Evolutionary conservation across 768 basidiomycete species (phyloP), one percentile per base, ranked within the genome.

Genomic region (Mycena indigotica): DNA sequence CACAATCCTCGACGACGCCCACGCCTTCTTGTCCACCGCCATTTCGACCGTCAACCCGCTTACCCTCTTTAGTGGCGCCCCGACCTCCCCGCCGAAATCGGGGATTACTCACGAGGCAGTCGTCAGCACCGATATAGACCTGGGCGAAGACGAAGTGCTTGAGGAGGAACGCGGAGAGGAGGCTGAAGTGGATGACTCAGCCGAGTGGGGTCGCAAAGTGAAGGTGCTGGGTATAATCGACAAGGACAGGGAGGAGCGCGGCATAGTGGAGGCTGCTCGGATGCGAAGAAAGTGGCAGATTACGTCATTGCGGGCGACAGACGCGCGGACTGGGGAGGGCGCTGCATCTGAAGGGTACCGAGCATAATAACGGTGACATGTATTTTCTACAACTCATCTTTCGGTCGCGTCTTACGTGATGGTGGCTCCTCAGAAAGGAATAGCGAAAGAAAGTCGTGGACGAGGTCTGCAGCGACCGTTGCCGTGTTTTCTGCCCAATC

Each of bases 101-200:
- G 46, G 24, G 25, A n/a, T 48, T 25, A 86, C 80, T 5, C 86
- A 88, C 2, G 87, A 90, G 49, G 82, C 87, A 29, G 86, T 91
- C 28, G 85, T 84, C 65, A 75, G 77, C 57, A 82, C 81, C 29
- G 80, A 82, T 58, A 87, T 91, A 55, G 91, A 93, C 64, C 67
- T 94, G 60, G 73, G 78, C 41, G 91, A 93, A 65, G 84, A 91
- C 55, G 91, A 94, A 62, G 79, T 92, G 17, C 67, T 91, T 52
- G 91, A 93, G 57, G 84, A 87, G 62, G 91, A 94, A 51, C 79
- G 86, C 23, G 85, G 84, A 5, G 89, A 89, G 69, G 91, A 91
- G 56, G 86, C 81, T 2, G 90, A 91, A 68, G 82, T 86, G 15
- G 91, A 94, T 65, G 87, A 93, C 67, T 86, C 88, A 15, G 75